Percentiles rank a stretch among this genome's conserved stretches.
Conservation (phyloP, 179 eudicot species). For the Sideroxylon spinosum region DNA sequence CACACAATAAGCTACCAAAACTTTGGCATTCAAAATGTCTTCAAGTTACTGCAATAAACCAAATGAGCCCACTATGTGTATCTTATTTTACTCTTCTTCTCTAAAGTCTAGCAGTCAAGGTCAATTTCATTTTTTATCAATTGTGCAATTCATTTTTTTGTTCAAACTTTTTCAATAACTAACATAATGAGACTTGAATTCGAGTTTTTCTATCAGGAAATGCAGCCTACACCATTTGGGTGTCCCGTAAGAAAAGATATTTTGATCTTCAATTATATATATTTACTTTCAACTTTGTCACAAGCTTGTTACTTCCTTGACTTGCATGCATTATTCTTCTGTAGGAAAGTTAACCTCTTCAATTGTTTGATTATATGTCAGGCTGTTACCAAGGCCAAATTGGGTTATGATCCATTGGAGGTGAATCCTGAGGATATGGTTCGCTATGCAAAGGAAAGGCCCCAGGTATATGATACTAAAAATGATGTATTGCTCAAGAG, state of each 20-base stretch:
- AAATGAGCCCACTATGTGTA: not conserved
- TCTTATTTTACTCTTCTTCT: not conserved
- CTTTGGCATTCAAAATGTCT: not conserved
- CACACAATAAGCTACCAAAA: not conserved
- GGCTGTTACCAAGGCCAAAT: constrained; percentile 95
- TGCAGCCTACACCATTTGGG: too few relatives aligned
- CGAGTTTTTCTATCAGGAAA: too few relatives aligned
- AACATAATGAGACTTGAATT: too few relatives aligned
- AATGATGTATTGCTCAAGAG: not conserved
- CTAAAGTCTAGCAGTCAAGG: not conserved
- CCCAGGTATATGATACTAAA: constrained; percentile 57
- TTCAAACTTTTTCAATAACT: too few relatives aligned
- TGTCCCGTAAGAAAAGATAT: not conserved
- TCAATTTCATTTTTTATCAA: not conserved
- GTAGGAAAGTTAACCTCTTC: constrained; percentile 1
- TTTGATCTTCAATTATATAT: not conserved
- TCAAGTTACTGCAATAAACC: not conserved
- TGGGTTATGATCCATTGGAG: constrained; percentile 96
- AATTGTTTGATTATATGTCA: constrained; percentile 24
- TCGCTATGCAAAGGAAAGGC: constrained; percentile 82
- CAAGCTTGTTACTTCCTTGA: not conserved
- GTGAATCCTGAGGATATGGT: constrained; percentile 99
- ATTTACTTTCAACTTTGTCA: not conserved
- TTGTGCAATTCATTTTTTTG: too few relatives aligned
- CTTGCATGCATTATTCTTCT: not conserved